Evolutionary conservation across 371 early-diverging fungal genomes (phyloP), one percentile per base, ranked within the genome.

Genomic region (Syncephalastrum sp.): DNA sequence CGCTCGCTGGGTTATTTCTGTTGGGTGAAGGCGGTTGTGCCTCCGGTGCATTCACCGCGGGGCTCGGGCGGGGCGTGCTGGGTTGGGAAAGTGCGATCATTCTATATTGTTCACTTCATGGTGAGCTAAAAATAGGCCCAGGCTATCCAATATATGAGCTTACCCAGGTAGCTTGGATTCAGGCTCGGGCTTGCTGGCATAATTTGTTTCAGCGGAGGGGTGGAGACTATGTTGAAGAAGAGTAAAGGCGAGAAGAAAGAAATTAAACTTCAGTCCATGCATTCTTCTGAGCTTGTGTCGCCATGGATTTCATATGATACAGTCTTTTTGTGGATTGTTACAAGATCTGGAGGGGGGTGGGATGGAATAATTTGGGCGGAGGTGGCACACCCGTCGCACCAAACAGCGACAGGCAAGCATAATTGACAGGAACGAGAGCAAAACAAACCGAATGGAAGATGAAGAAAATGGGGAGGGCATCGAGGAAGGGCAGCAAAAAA

Each of bases 11-110:
- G 10, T 60, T 61, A 53, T 56, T 48, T 48, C 58, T 64, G 43
- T 64, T 69, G 12, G 65, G 29, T 21, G 57, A 57, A 8, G 69
- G 59, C 17, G 64, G 51, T 41, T 66, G 47, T 33, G 38, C 38
- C 38, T 33, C 38, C 8, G 54, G 52, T 23, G 54, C 55, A 13
- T 53, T 53, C 3, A 50, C 47, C n/a, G 56, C 52, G 47, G 59
- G 46, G 51, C 53, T 65, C 33, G 79, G 79, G 46, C 73, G 75
- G 59, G 79, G 79, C 15, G 79, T 78, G 51, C 70, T 64, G 50
- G 79, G 79, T 55, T 78, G 79, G 53, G 79, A 78, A 42, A 69
- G 63, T 25, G 69, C 65, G 63, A 73, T 71, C 72, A 71, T 73
- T 43, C 73, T 73, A 16, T n/a, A 42, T 17, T 42, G 21, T 5